Evolutionary conservation across 768 basidiomycete genomes (phyloP), one percentile per base, ranked within the genome.

Genomic region (Hydnum rufescens): DNA sequence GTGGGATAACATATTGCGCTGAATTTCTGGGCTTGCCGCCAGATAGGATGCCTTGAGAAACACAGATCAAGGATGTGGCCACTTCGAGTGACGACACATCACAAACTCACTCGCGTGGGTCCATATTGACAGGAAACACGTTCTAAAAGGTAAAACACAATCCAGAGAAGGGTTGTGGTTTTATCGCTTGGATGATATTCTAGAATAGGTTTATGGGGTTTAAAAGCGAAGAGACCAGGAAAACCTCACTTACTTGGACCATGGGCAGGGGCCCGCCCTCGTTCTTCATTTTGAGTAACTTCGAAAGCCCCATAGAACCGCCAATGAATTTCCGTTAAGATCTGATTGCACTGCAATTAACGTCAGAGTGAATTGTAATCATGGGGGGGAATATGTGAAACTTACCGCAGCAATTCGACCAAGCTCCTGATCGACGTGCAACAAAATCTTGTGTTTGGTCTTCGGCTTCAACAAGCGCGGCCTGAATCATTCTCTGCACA

Each of bases 91-190:
- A n/a, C n/a, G n/a, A n/a, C n/a, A n/a, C n/a, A n/a, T n/a, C n/a
- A n/a, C n/a, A n/a, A n/a, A n/a, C n/a, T n/a, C n/a, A n/a, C n/a
- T 71, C 70, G 63, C 89, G 80, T 34, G 87, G 83, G 52, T 67
- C 70, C 3, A 77, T 79, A 59, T 88, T 82, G n/a, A 92, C 74
- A 3, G 93, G 90, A 53, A 97, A 90, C 42, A 99, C 78, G 53
- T 90, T 87, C 1, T 92, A 95, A 66, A 99, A 97, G 32, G 93
- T 71, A 30, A 99, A 74, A 60, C 82, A 77, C 28, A 80, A 73
- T 28, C 82, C 86, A 32, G 73, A 71, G n/a, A 97, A 71, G 0
- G 86, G 80, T 58, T 76, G 73, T 22, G 70, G 62, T 51, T 93
- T 81, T 64, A 93, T 72, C 52, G 70, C 68, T 8, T 87, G 86